Base-by-base conservation (phyloP, 805 yeast genomes). In the Yarrowia sp. region DNA sequence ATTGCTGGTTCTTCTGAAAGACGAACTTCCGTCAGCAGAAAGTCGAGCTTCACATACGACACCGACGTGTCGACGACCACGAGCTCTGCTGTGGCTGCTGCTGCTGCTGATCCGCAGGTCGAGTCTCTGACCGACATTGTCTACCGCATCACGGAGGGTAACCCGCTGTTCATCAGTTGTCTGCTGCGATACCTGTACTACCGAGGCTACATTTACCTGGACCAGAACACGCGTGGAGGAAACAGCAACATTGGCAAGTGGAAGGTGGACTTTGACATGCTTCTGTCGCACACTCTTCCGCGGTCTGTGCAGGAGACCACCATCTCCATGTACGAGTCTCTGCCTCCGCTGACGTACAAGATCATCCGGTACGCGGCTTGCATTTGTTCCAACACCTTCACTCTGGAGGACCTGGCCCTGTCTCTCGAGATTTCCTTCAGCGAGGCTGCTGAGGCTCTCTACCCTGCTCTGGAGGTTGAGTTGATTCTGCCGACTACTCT, bases 291-390 rank as follows among this genome's bases (percentile, higher is more conserved):
- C 2, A 56, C 22, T 12, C 46, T 63, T 2, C 68, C 66, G 4
- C 46, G n/a, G 16, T 51, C 56, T 22, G 49, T 69, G 7, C 60
- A 63, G 4, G 67, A 62, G 1, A 64, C 67, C 1, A 70, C 66
- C 18, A 60, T 62, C 6, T 41, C 61, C 12, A 66, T 70, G 61
- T 16, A 70, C 16, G 36, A 63, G 10, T 63, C 66, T 13, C 67
- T 69, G 16, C 68, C 76, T 6, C 47, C 63, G 2, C 47, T 62
- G 13, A 73, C 73, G 9, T 38, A 70, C 13, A 60, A 68, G 3
- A 56, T 72, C 18, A 65, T 81, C 49, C 75, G 77, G 35, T 75
- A 70, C 65, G 81, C 82, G 1, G 76, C 81, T 0, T 74, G 82
- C 24, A 72, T 78, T 9, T 73, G 77, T 49, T 69, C 77, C 61